Conservation (phyloP, 352 stramenopile genomes). For the Proteromonas lacertae region DNA sequence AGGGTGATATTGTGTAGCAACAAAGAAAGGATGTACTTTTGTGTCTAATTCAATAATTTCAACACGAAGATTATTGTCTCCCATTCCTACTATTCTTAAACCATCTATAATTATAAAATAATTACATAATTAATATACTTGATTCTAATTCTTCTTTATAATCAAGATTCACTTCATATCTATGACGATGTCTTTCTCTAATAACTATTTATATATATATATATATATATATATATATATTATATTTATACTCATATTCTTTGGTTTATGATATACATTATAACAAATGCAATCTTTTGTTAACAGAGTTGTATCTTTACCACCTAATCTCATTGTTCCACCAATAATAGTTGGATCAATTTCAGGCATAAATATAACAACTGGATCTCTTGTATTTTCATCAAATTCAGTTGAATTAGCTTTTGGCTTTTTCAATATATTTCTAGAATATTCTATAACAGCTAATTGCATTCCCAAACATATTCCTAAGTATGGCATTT, state of each 20-base stretch:
- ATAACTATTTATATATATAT: constrained; percentile 49
- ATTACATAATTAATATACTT: too few species aligned
- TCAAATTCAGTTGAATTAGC: constrained; percentile 81
- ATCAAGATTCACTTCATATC: constrained; percentile 96
- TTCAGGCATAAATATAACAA: constrained; percentile 90
- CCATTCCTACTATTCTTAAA: constrained; percentile 81
- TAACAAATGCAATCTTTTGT: neutral
- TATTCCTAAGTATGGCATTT: constrained; percentile 80
- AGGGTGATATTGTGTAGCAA: constrained; percentile 94
- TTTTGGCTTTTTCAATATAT: constrained; percentile 32
- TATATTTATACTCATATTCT: too few species aligned
- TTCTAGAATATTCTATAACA: constrained; percentile 84
- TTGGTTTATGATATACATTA: neutral
- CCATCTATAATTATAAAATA: too few species aligned
- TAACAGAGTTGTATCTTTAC: too few species aligned
- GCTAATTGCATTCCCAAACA: constrained; percentile 73
- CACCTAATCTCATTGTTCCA: constrained; percentile 96
- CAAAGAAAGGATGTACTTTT: constrained; percentile 76
- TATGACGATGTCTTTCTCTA: constrained; percentile 79
- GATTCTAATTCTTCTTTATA: constrained; percentile 44
- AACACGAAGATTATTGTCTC: constrained; percentile 84
- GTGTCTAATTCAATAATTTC: constrained; percentile 17
- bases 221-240: constrained; percentile 24
- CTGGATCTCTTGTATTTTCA: constrained; percentile 6
- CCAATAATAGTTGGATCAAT: constrained; percentile 88